Evolutionary conservation across 129 eudicot species (phyloP), one percentile per base, ranked within the genome.

Genomic region (Flaveria trinervia): DNA sequence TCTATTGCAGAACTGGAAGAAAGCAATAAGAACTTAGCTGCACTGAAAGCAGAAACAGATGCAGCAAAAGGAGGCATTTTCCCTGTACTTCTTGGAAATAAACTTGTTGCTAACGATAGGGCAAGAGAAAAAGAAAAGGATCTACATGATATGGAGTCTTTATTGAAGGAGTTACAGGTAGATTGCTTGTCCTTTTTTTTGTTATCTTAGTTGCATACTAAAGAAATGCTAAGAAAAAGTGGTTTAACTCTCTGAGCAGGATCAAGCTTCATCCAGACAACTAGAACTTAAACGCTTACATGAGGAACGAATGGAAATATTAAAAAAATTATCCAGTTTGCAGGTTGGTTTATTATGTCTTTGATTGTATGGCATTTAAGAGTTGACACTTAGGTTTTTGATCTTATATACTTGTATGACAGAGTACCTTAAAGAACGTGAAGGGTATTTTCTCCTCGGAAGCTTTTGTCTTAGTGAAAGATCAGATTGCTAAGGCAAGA

Each of bases 401-500:
- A 64, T 56, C 45, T 22, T 73, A 44, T 61, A 66, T 75, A 72
- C 74, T 43, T 80, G 48, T 77, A 76, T 80, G 68, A 56, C 91
- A 93, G 98, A 86, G 80, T 76, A 86, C 76, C 15, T 51, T 87
- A 59, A 94, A 87, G 86, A 89, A 81, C 68, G 85, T 88, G 60
- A 90, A 89, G 71, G 81, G 84, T 26, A 82, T 94, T 65, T 84
- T 90, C 44, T 89, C 96, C 48, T 86, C 98, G 65, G 86, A 81
- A 77, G 90, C 92, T 28, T 87, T 85, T 81, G 72, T 79, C 49
- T 75, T 86, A 73, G 86, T 87, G 65, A 87, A 84, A 83, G 93
- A 91, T 77, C 93, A 91, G 70, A 91, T 94, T 75, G 83, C 89
- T 30, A 94, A 94, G 83, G 95, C 96, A 70, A 91, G 91, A 82